These are phyloP conservation scores for Cryptosporidium viatorum DNA, from an alignment of 169 alveolate genomes.

Conservation along the genomic window DNA sequence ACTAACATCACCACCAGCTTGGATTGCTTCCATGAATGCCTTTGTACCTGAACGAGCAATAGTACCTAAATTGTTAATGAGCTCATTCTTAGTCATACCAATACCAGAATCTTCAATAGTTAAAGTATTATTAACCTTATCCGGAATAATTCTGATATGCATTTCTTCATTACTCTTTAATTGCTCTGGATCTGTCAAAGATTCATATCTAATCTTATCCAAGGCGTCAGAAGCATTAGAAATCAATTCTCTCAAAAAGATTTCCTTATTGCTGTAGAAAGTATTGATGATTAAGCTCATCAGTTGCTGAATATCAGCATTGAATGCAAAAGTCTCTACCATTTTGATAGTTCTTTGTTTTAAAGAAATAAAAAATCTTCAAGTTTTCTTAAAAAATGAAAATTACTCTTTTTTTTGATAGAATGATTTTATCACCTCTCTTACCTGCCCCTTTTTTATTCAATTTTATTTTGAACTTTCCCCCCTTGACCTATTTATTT, in stretches of 20 bases:
- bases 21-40: constrained; percentile 98
- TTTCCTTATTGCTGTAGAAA: constrained; percentile 99
- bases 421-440: constrained; percentile 10
- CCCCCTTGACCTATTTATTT: constrained; percentile 22
- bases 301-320: constrained; percentile 98
- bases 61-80: constrained; percentile 97
- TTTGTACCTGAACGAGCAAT: constrained; percentile 99
- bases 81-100: constrained; percentile 99
- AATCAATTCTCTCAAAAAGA: constrained; percentile 98
- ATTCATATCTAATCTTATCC: constrained; percentile 97
- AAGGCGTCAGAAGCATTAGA: constrained; percentile 99
- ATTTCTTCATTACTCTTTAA: constrained; percentile 91
- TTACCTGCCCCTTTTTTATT: constrained; percentile 1
- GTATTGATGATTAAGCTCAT: constrained; percentile 98
- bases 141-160: constrained; percentile 95
- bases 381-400: constrained; percentile 16
- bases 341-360: constrained; percentile 6
- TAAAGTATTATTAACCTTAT: constrained; percentile 95
- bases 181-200: constrained; percentile 96
- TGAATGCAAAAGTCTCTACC: constrained; percentile 95
- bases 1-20: constrained; percentile 97
- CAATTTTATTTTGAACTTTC: not conserved
- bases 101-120: constrained; percentile 98
- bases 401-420: constrained; percentile 22
- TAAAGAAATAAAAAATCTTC: constrained; percentile 26